Percentiles rank a stretch among this genome's conserved stretches.
phyloP scores from a whole-genome alignment of 345 rosid species.

The Carallia pectinifolia region DNA sequence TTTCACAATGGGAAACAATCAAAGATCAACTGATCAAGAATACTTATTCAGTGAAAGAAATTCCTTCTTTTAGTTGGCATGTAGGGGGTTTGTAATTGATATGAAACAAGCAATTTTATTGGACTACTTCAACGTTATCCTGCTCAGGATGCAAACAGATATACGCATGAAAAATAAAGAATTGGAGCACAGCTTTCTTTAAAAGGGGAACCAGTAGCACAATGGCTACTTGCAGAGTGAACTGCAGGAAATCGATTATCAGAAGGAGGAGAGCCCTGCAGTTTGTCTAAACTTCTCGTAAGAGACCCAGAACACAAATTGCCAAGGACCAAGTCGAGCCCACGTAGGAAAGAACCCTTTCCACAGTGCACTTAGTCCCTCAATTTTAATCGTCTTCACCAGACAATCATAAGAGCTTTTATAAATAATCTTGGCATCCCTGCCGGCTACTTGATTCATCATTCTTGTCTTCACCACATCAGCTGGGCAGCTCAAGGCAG shows the following conservation, averaged over 20 bases:
- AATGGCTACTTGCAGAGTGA: background rate
- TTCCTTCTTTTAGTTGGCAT: too few species aligned
- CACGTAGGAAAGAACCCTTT: conserved; percentile 88
- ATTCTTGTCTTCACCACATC: conserved; percentile 93
- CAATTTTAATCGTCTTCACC: conserved; percentile 69
- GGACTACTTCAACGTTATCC: too few species aligned
- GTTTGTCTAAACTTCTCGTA: conserved; percentile 69
- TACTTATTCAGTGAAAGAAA: too few species aligned
- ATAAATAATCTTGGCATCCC: conserved; percentile 41
- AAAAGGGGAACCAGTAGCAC: too few species aligned
- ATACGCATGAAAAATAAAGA: too few species aligned
- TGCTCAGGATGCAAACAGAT: too few species aligned
- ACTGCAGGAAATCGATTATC: conserved; percentile 11
- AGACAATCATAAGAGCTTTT: conserved; percentile 71
- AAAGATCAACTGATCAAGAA: too few species aligned
- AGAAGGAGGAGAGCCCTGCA: conserved; percentile 76
- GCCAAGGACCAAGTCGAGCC: conserved; percentile 98
- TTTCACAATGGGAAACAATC: too few species aligned
- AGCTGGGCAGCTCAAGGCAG: conserved; percentile 81
- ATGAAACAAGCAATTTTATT: too few species aligned
- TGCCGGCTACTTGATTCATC: conserved; percentile 56
- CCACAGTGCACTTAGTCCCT: conserved; percentile 77
- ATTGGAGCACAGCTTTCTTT: too few species aligned
- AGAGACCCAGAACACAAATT: conserved; percentile 88
- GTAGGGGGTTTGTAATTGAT: too few species aligned